Evolutionary conservation across 2,329 filamentous ascomycete genomes (phyloP), one percentile per base, ranked within the genome.

Genomic region (Cordyceps javanica): DNA sequence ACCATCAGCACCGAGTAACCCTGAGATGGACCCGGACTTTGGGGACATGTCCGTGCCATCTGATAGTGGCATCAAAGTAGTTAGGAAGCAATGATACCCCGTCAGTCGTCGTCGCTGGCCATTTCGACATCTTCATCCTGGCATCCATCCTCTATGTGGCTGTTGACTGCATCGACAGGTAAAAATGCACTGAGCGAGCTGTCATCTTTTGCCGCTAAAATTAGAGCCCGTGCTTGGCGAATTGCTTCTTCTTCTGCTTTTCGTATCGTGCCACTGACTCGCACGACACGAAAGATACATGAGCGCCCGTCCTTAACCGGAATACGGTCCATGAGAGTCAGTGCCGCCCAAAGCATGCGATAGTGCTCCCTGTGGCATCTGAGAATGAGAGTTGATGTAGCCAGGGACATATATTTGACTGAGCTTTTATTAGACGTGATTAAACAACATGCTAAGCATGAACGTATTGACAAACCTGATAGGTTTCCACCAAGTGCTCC

Each of bases 381-480:
- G 39, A 99, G 78, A 60, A 99, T 99, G 56, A 93, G 91, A 1
- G 93, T 99, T 6, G 90, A 96, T 0, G 94, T 99, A n/a, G 91
- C 89, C 3, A 86, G 79, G 1, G 91, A 96, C 53, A 95, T 80
- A 71, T 99, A 99, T 77, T 96, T 96, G 55, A 99, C 90, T 93
- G 62, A 14, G 9, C 2, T n/a, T 14, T 10, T 0, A 51, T 52
- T 14, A 50, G 46, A 11, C 11, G 2, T 5, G 13, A 7, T 21
- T 16, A 14, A 14, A 23, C 21, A 8, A 3, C 52, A 11, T 16
- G 41, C 32, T 23, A 45, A 16, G 16, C n/a, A 3, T 5, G 14
- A 19, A 6, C 9, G 6, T 32, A 4, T 36, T 49, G 26, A 39
- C 69, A 60, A 73, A 91, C 91, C 82, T 67, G 83, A 82, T 6